A percentile compares a stretch with the other conserved stretches of the same genome.
Conservation (phyloP, 441 rosid species). For the Biscutella laevigata region DNA sequence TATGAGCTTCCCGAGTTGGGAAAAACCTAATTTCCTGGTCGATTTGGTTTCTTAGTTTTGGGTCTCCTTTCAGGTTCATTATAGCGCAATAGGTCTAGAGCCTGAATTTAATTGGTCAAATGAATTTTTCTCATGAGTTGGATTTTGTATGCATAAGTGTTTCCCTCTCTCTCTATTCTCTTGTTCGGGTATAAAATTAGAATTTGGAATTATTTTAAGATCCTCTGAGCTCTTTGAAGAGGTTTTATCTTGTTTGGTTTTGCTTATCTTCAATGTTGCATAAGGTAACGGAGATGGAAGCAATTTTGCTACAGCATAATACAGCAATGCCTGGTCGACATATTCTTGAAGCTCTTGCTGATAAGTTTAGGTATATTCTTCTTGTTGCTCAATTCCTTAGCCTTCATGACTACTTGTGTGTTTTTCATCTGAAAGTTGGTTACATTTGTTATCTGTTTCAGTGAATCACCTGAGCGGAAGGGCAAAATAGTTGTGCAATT, state of each 20-base stretch:
- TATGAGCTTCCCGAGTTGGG: neutral
- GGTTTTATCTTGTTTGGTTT: conserved; percentile 6
- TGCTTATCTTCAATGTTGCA: conserved; percentile 4
- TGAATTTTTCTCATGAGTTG: neutral
- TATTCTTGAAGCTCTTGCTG: conserved; percentile 70
- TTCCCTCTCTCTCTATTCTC: too few species aligned
- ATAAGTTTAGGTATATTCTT: conserved; percentile 63
- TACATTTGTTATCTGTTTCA: conserved; percentile 25
- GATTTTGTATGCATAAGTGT: neutral
- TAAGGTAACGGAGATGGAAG: conserved; percentile 96
- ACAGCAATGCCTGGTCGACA: conserved; percentile 70
- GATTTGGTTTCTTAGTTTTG: neutral
- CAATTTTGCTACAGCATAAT: conserved; percentile 68
- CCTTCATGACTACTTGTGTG: neutral
- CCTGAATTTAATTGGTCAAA: neutral
- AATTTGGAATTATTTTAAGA: neutral
- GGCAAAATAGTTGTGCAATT: conserved; percentile 82
- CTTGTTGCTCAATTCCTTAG: neutral
- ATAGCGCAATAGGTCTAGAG: conserved; percentile 18
- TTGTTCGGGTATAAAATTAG: too few species aligned
- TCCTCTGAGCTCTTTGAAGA: neutral
- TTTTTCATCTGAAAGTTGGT: neutral
- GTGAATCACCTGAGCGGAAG: conserved; percentile 70
- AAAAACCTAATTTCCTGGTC: neutral
- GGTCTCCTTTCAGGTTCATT: neutral